Evolutionary conservation across 345 rosid genomes (phyloP), one percentile per base, ranked within the genome.

Genomic region (Euphorbia tirucalli): DNA sequence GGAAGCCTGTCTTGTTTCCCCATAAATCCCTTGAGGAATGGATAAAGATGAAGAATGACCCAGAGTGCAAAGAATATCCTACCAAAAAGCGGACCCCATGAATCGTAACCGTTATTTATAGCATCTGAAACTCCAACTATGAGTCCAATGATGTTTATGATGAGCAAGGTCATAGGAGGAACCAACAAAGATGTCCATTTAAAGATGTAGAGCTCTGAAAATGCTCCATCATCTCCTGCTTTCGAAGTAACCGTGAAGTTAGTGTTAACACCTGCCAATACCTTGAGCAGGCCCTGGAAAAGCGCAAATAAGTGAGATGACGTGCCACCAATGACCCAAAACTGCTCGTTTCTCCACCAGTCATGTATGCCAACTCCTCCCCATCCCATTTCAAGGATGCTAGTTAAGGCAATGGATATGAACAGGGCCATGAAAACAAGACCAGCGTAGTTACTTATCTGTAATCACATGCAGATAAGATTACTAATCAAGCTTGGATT

Each of bases 321-420:
- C 32, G 71, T 85, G 35, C 90, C 93, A 4, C 93, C 89, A 67
- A 88, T 88, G 61, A 88, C 90, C 93, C 93, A 88, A 54, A 88
- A 88, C 81, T 88, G 93, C 82, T 86, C 87, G 6, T 88, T 86
- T 74, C 90, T 85, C 93, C 93, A 88, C 90, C 90, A 88, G 78
- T 88, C 88, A 49, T 88, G 81, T 70, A 88, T 87, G 39, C 89
- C 93, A 22, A 88, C 93, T 3, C 87, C 86, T 66, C 93, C 93
- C 93, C 93, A 88, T 73, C 81, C 90, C 93, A 88, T 86, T 73
- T 88, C 93, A 0, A 86, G 78, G 72, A 85, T 81, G 61, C 89
- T 59, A 1, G 93, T 86, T n/a, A 87, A 87, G 15, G 89, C 89
- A 11, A 88, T 88, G 64, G 88, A 85, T 65, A 86, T 70, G 65